Evolutionary conservation across 495 filamentous ascomycete genomes (phyloP).

Genomic region (Massariosphaeria phaeospora): DNA sequence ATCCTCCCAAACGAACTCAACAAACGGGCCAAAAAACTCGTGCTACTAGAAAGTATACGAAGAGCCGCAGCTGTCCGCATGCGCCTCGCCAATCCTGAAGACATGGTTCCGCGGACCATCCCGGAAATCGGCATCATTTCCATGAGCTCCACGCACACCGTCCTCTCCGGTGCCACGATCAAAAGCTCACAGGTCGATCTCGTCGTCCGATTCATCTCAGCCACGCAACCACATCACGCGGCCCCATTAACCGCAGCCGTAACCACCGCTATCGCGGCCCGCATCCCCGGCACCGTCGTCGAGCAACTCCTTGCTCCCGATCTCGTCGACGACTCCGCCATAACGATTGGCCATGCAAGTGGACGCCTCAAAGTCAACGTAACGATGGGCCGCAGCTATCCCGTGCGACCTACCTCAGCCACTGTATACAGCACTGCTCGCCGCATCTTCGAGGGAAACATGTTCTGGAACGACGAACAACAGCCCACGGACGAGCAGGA

Average conservation of each 20-base stretch:
- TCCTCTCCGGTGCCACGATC: conserved; percentile 36
- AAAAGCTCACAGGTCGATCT: conserved; percentile 23
- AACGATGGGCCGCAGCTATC: conserved; percentile 41
- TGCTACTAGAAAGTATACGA: conserved; percentile 56
- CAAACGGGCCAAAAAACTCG: conserved; percentile 45
- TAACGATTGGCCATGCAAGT: conserved; percentile 58
- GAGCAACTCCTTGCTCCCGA: conserved; percentile 17
- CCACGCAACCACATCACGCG: conserved; percentile 60
- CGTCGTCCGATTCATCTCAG: conserved; percentile 39
- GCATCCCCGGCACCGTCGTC: conserved; percentile 41
- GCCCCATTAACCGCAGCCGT: conserved; percentile 58
- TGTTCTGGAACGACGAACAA: conserved; percentile 46
- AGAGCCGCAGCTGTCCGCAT: conserved; percentile 57
- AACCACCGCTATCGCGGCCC: conserved; percentile 55
- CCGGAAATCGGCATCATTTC: conserved; percentile 65
- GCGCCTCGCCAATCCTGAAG: conserved; percentile 49
- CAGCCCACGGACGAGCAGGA: too few relatives aligned
- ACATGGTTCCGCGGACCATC: conserved; percentile 52
- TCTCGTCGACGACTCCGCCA: conserved; percentile 39
- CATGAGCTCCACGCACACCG: conserved; percentile 40
- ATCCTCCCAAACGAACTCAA: conserved; percentile 53
- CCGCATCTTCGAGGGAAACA: conserved; percentile 52
- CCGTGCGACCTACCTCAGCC: conserved; percentile 39
- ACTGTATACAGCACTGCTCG: conserved; percentile 42
- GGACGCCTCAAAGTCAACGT: conserved; percentile 56